A percentile compares a stretch with the other conserved stretches of the same genome.
phyloP scores from a whole-genome alignment of 345 rosid genomes.

The Eucalyptus polybractea region DNA sequence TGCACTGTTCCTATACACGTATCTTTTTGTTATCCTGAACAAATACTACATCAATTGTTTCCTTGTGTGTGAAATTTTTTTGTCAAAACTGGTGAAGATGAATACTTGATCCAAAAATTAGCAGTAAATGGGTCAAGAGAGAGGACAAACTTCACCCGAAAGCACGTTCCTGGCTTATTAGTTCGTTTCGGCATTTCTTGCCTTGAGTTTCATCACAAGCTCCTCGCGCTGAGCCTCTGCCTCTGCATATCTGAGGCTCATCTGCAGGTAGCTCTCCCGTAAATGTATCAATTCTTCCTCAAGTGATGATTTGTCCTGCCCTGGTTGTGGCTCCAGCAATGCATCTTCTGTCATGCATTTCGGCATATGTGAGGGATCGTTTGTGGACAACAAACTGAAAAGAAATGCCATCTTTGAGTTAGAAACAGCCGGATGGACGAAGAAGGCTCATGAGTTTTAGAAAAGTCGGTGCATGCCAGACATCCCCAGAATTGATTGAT shows the following conservation, averaged over 20 bases:
- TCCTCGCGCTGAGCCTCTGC: slow-evolving; percentile 36
- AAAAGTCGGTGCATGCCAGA: neutral
- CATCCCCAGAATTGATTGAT: neutral
- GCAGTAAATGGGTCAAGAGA: neutral
- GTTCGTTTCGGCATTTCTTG: neutral
- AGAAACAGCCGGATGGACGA: neutral
- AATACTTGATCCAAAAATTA: neutral
- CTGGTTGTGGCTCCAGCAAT: neutral
- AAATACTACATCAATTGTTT: neutral
- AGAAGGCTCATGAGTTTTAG: neutral
- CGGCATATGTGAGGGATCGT: neutral
- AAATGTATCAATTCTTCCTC: slow-evolving; percentile 34
- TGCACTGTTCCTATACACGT: neutral
- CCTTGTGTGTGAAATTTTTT: neutral
- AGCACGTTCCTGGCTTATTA: neutral
- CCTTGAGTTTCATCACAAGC: slow-evolving; percentile 33
- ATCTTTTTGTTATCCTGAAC: neutral
- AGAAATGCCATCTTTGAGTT: neutral
- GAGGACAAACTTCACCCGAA: neutral
- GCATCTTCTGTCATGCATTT: neutral
- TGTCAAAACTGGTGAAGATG: neutral
- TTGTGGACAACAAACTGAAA: slow-evolving; percentile 19
- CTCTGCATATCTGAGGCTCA: slow-evolving; percentile 59
- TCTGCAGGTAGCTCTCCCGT: slow-evolving; percentile 31
- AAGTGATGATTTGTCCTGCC: neutral